A percentile compares a stretch with the other conserved stretches of the same genome.
phyloP scores from a whole-genome alignment of 1,139 yeast species.

The Pichia cactophila region DNA sequence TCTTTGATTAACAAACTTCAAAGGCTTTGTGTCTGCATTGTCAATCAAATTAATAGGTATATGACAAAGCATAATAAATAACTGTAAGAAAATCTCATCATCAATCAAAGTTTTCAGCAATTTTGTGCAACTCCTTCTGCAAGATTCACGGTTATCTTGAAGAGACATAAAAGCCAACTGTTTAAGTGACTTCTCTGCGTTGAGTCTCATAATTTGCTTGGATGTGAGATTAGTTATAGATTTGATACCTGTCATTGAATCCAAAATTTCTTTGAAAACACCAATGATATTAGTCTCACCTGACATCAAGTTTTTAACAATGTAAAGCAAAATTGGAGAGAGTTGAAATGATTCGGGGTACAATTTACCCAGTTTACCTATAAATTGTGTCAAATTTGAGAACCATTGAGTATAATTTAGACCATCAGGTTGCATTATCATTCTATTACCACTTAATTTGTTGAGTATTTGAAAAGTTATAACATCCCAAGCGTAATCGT shows the following conservation, averaged over 20 bases:
- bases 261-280: constrained; percentile 60
- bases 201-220: constrained; percentile 58
- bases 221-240: constrained; percentile 56
- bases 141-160: constrained; percentile 49
- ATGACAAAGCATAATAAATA: constrained; percentile 57
- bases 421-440: constrained; percentile 70
- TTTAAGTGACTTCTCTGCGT: constrained; percentile 56
- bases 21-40: constrained; percentile 37
- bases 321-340: constrained; percentile 48
- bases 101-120: constrained; percentile 43
- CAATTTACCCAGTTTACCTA: constrained; percentile 53
- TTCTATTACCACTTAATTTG: constrained; percentile 64
- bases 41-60: constrained; percentile 39
- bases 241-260: constrained; percentile 79
- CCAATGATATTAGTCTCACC: constrained; percentile 60
- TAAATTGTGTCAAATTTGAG: constrained; percentile 60
- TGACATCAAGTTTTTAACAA: constrained; percentile 57
- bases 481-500: constrained; percentile 79
- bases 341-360: constrained; percentile 46
- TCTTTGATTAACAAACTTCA: constrained; percentile 64
- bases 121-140: constrained; percentile 43
- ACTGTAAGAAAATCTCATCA: constrained; percentile 47
- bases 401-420: constrained; percentile 80
- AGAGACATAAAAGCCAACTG: constrained; percentile 54
- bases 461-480: constrained; percentile 66